Base-by-base conservation (phyloP, 345 rosid species). In the Eutrema japonicum region DNA sequence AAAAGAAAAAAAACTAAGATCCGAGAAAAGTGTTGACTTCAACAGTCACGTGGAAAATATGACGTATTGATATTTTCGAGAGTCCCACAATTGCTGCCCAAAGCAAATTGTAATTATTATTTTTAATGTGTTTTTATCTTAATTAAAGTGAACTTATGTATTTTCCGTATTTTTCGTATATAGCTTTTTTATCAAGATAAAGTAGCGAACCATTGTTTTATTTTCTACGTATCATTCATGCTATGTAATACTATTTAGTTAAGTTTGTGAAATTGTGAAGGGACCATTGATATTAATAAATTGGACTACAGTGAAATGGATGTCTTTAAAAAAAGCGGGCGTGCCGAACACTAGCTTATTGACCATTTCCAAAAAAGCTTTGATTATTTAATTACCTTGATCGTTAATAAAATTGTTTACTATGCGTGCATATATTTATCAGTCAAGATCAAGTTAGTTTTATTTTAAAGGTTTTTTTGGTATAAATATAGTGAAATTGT, bases 291-390 rank as follows among this genome's bases (percentile, higher is more conserved):
- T 5, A 16, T 57, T 57, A 57, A 57, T 36, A 22, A 57, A 36
- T 0, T 36, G 26, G 27, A 36, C n/a, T 0, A 14, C 62, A 56
- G 8, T 32, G 13, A 35, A 46, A 14, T 46, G 3, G 10, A 14
- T 7, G 51, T 16, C 42, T 55, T 29, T 3, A 33, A 4, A 33
- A 3, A 33, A n/a, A 6, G 22, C 27, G 36, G 40, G 62, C 62
- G 62, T 56, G 62, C 27, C 29, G 29, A 14, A 38, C 29, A 14
- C 7, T 56, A 56, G 42, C 13, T 36, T 57, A 57, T 16, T 36
- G 45, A 57, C 63, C 30, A 57, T 57, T 57, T 42, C 18, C 63
- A 38, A 3, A 26, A 55, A 27, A 35, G 13, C 61, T 56, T 56
- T 56, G 43, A 36, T 14, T 56, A 55, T 32, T 32, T 32, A 14